Conservation (phyloP, 2,329 filamentous ascomycete genomes). For the Chaetomium strumarium region DNA sequence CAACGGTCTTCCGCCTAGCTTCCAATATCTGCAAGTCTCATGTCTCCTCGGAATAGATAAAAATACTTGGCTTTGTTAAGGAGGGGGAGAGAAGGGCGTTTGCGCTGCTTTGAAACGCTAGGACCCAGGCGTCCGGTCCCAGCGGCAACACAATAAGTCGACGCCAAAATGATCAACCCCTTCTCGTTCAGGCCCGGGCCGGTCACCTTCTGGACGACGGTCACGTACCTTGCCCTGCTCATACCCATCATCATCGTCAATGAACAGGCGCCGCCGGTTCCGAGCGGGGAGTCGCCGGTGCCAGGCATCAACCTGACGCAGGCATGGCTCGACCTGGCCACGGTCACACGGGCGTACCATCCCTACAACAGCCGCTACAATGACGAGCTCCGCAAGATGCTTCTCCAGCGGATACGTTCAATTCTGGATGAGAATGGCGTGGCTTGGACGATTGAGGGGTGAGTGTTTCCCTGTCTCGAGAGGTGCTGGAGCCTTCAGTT, state of each 20-base stretch:
- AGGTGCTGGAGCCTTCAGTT: constrained; percentile 2
- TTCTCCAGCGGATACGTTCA: constrained; percentile 63
- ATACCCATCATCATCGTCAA: constrained; percentile 68
- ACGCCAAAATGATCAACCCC: constrained; percentile 39
- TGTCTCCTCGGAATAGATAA: neutral
- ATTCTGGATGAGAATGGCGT: constrained; percentile 61
- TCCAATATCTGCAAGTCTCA: neutral
- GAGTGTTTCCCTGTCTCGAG: neutral
- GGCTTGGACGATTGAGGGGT: constrained; percentile 38
- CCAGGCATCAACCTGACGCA: constrained; percentile 73
- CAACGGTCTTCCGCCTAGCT: too few species aligned
- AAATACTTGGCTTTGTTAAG: neutral
- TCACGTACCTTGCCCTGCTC: constrained; percentile 72
- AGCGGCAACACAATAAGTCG: too few species aligned
- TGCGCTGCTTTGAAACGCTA: neutral
- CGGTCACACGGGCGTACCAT: constrained; percentile 69
- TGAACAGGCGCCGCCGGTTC: constrained; percentile 65
- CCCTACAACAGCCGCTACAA: constrained; percentile 85
- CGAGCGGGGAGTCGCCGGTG: constrained; percentile 45
- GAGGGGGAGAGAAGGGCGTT: neutral
- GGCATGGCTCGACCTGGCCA: constrained; percentile 78
- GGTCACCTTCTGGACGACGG: constrained; percentile 72
- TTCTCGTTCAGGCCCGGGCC: constrained; percentile 74
- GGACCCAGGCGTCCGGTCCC: too few species aligned
- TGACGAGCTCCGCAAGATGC: constrained; percentile 70